Evolutionary conservation across 1,284 basidiomycete species (phyloP).

Genomic region (Caloboletus firmus): DNA sequence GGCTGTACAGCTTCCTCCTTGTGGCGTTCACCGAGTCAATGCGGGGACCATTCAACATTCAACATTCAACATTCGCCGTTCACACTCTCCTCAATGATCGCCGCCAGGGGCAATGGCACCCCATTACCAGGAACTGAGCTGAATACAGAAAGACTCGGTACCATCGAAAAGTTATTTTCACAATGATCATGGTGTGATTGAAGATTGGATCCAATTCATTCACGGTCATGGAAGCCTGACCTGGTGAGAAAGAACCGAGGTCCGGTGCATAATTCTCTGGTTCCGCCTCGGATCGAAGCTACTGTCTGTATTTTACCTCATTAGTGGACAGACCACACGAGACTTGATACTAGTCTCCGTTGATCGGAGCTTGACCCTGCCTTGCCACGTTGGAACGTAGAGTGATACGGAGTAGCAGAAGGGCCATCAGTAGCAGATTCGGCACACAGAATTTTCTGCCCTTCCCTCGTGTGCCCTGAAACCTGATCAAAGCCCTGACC

Average conservation of each 20-base stretch:
- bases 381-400: neutral
- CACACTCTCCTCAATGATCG: slow-evolving; percentile 16
- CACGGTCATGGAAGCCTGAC: slow-evolving; percentile 3
- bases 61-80: neutral
- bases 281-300: neutral
- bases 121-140: neutral
- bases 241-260: neutral
- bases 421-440: slow-evolving; percentile 2
- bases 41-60: neutral
- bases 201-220: slow-evolving; percentile 2
- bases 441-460: neutral
- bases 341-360: neutral
- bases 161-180: neutral
- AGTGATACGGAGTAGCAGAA: no score
- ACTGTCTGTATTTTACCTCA: slow-evolving; percentile 15
- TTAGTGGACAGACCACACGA: slow-evolving; percentile 5
- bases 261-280: neutral
- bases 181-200: slow-evolving; percentile 1
- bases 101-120: slow-evolving; percentile 3
- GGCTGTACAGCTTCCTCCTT: slow-evolving; percentile 13
- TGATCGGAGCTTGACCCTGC: slow-evolving; percentile 3
- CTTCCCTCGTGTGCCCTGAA: neutral
- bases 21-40: slow-evolving; percentile 12
- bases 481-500: slow-evolving; percentile 1
- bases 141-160: neutral